phyloP scores from a whole-genome alignment of 1,284 basidiomycete genomes.

The Ceratobasidium sp. region DNA sequence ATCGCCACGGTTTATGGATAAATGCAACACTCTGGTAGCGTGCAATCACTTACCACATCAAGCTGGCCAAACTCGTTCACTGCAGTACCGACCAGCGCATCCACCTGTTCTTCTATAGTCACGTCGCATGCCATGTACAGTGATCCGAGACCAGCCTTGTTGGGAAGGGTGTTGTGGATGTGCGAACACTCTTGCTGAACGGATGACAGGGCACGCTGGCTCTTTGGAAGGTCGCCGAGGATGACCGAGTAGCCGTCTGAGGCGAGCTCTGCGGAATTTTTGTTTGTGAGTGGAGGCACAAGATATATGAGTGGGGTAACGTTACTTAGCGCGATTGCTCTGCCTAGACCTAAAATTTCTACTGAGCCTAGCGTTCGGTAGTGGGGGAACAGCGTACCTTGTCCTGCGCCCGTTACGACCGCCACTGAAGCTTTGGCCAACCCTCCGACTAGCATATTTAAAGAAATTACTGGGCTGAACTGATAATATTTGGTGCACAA shows the following conservation, averaged over 20 bases:
- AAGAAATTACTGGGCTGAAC: not conserved
- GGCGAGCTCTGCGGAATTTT: not conserved
- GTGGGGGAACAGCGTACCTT: slow-evolving; percentile 2
- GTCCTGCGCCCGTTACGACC: slow-evolving; percentile 31
- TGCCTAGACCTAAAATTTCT: slow-evolving; percentile 15
- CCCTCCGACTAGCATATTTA: not conserved
- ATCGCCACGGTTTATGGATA: not conserved
- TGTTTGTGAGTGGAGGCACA: not conserved
- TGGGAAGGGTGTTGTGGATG: not conserved
- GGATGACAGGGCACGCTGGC: not conserved
- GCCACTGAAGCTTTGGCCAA: slow-evolving; percentile 9
- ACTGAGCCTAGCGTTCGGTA: not conserved
- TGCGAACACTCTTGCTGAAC: slow-evolving; percentile 7
- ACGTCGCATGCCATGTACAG: slow-evolving; percentile 24
- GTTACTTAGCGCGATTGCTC: slow-evolving; percentile 27
- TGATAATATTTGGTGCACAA: not conserved
- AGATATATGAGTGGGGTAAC: too few species aligned
- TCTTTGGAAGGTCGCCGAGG: slow-evolving; percentile 22
- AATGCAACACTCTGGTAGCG: not conserved
- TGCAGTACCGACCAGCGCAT: slow-evolving; percentile 23
- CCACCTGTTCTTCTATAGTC: slow-evolving; percentile 25
- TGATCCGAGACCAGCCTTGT: not conserved
- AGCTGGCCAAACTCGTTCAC: slow-evolving; percentile 18
- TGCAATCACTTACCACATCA: slow-evolving; percentile 13
- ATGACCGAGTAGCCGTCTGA: slow-evolving; percentile 28